These are phyloP conservation scores for Fusarium sambucinum DNA, from an alignment of 2,329 filamentous ascomycete species.

Conservation along the genomic window DNA sequence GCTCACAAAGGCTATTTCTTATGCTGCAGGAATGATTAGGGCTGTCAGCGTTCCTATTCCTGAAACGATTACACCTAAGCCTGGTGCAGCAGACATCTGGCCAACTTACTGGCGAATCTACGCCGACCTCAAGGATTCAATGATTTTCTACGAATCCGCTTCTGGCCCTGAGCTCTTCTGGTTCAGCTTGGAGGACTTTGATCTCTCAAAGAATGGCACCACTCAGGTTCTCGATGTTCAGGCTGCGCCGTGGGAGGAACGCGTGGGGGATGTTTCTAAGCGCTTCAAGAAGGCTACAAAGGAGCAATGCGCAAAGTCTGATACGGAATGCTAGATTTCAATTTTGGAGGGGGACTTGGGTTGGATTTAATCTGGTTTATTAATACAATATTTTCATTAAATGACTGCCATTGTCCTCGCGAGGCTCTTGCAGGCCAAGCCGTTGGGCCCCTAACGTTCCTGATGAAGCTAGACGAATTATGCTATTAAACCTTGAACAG, in stretches of 20 bases:
- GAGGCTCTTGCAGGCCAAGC: no score
- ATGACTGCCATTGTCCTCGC: no score
- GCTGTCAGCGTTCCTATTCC: conserved; percentile 1
- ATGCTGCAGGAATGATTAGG: neutral
- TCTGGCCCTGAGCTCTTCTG: neutral
- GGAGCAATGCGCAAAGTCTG: neutral
- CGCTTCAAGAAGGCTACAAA: neutral
- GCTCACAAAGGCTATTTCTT: neutral
- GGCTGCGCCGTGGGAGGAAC: neutral
- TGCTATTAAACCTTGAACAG: no score
- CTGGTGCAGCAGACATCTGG: neutral
- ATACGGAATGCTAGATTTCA: neutral
- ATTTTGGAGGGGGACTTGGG: neutral
- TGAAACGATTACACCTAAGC: neutral
- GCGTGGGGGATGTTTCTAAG: neutral
- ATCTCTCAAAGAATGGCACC: neutral
- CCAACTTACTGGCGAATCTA: neutral
- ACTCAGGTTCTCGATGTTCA: neutral
- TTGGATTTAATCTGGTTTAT: no score
- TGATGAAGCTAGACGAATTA: no score
- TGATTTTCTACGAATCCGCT: neutral
- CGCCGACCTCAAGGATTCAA: neutral
- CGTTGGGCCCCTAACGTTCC: no score
- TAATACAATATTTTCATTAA: no score
- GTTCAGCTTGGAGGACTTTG: neutral